phyloP scores from a whole-genome alignment of 257 asterid genomes.

The Lycium ferocissimum region DNA sequence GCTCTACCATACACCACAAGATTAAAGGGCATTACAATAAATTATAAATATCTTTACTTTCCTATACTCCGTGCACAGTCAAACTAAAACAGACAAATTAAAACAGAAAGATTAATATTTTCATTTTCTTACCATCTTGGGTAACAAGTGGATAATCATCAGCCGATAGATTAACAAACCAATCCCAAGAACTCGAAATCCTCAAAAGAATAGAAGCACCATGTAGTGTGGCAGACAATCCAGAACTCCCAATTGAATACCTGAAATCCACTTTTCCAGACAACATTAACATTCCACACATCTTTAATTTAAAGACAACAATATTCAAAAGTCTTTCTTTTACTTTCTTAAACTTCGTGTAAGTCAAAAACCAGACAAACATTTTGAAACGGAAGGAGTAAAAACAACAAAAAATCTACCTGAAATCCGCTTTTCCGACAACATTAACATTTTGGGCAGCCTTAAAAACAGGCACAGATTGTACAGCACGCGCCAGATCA shows the following conservation, averaged over 20 bases:
- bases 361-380: no score
- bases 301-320: no score
- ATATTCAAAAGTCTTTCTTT: no score
- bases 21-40: no score
- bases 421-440: slow-evolving; percentile 56
- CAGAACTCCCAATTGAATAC: slow-evolving; percentile 62
- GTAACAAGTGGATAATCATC: slow-evolving; percentile 84
- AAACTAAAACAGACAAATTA: neutral
- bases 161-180: slow-evolving; percentile 81
- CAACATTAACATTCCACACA: slow-evolving; percentile 58
- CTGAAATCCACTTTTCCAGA: slow-evolving; percentile 75
- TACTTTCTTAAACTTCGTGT: no score
- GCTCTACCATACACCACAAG: no score
- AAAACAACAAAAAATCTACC: slow-evolving; percentile 21
- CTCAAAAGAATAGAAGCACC: slow-evolving; percentile 78
- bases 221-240: slow-evolving; percentile 70
- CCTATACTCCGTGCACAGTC: no score
- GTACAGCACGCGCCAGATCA: slow-evolving; percentile 55
- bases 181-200: slow-evolving; percentile 70
- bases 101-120: no score
- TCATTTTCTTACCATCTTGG: slow-evolving; percentile 73
- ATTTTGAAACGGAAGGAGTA: no score
- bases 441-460: slow-evolving; percentile 82
- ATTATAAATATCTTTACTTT: no score
- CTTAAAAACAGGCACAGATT: slow-evolving; percentile 61